Evolutionary conservation across 305 asterid genomes (phyloP).

Genomic region (Ilex paraguariensis): DNA sequence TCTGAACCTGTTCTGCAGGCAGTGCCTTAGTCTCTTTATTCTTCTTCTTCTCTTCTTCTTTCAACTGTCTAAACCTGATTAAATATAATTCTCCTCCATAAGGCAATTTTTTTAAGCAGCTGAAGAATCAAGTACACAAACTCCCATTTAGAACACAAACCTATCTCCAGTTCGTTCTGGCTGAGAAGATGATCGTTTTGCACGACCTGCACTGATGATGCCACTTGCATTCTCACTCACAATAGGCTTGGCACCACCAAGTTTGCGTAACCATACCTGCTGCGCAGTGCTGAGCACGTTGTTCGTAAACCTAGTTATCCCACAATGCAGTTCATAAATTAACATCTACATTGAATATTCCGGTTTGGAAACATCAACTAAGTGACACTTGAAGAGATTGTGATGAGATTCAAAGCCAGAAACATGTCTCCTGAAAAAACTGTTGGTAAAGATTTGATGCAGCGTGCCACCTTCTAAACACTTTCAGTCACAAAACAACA

Average conservation of each 20-base stretch:
- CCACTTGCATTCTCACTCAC: constrained; percentile 88
- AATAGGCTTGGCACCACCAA: constrained; percentile 94
- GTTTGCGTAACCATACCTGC: constrained; percentile 93
- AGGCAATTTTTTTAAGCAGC: constrained; percentile 17
- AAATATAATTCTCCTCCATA: constrained; percentile 25
- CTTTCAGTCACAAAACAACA: too few species aligned
- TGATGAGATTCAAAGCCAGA: too few species aligned
- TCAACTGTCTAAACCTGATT: constrained; percentile 77
- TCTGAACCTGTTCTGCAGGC: constrained; percentile 42
- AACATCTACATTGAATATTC: too few species aligned
- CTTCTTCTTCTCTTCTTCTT: constrained; percentile 69
- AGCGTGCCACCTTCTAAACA: too few species aligned
- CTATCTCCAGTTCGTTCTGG: constrained; percentile 71
- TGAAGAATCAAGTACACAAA: constrained; percentile 5
- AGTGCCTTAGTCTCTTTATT: constrained; percentile 45
- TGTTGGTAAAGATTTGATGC: too few species aligned
- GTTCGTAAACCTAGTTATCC: constrained; percentile 67
- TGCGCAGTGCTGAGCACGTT: constrained; percentile 97
- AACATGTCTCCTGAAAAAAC: too few species aligned
- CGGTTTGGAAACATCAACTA: too few species aligned
- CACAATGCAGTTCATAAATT: too few species aligned
- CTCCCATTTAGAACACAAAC: constrained; percentile 31
- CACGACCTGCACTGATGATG: constrained; percentile 95
- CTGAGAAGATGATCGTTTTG: constrained; percentile 69
- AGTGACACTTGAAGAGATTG: too few species aligned